Percentiles rank a stretch among this genome's conserved stretches.
These are phyloP conservation scores for Rhodotorula graminis DNA, from an alignment of 768 basidiomycete species.

Conservation along the genomic window DNA sequence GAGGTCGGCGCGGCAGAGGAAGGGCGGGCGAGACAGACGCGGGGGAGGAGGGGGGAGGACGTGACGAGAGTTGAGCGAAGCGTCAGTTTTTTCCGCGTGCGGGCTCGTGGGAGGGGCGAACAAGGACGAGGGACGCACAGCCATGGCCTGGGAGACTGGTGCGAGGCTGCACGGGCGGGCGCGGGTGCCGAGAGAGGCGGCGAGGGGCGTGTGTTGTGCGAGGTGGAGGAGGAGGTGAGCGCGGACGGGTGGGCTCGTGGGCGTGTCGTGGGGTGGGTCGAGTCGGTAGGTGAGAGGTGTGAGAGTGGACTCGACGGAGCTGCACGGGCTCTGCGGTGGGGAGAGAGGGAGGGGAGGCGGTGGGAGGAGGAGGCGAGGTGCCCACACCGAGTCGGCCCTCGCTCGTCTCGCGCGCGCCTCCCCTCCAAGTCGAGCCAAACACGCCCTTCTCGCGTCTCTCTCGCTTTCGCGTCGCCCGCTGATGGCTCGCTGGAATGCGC, in stretches of 20 bases:
- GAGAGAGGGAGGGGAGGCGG: too few species aligned
- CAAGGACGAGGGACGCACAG: not conserved
- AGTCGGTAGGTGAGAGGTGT: not conserved
- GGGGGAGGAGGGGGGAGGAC: not conserved
- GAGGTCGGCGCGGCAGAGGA: not conserved
- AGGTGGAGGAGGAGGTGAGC: not conserved
- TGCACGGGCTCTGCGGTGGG: too few species aligned
- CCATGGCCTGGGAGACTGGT: not conserved
- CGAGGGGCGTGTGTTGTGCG: not conserved
- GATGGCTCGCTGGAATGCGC: too few species aligned
- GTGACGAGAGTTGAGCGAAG: slow-evolving; percentile 14
- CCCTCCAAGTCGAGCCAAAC: too few species aligned
- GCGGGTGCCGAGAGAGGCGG: not conserved
- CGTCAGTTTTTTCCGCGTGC: not conserved
- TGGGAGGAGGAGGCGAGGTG: too few species aligned
- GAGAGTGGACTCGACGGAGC: not conserved
- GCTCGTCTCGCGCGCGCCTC: too few species aligned
- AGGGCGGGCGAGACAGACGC: not conserved
- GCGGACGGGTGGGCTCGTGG: not conserved
- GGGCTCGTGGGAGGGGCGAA: not conserved
- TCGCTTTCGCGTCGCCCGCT: too few species aligned
- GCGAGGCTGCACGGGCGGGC: not conserved
- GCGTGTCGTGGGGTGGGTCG: not conserved
- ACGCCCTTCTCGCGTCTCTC: too few species aligned
- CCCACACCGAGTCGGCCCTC: too few species aligned